Base-by-base conservation (phyloP, 1,284 basidiomycete species). In the Rhodotorula mucilaginosa region DNA sequence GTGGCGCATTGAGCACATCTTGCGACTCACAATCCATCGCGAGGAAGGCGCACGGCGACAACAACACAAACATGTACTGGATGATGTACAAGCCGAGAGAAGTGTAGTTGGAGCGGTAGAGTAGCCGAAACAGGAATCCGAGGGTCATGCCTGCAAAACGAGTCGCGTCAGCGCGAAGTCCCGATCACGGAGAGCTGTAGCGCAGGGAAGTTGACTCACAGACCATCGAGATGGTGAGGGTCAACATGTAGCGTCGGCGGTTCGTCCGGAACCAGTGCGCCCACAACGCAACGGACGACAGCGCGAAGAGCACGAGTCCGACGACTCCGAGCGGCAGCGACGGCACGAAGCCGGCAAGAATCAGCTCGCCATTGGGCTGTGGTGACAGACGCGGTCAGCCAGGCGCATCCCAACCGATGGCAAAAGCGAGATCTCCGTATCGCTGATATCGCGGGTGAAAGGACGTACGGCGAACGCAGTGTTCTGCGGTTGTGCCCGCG, bases 1-100 rank as follows among this genome's bases (percentile, higher is more conserved):
- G 12, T 26, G n/a, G 12, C 54, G 13, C 1, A 26, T 2, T 5
- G 26, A 15, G 6, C 1, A 2, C 2, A 29, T 56, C 13, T 2
- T 2, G 26, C 16, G n/a, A 56, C 54, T 56, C 26, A 56, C 54
- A 77, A 46, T 75, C 69, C 19, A 66, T 61, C 5, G 75, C 75
- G 21, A 77, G 65, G 67, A 76, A 76, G 0, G 72, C 67, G 54
- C 74, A 75, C 4, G 75, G 75, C 34, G 69, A 74, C 3, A 75
- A 44, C 10, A 76, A 67, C 16, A 74, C 31, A 48, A 77, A 70
- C 23, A 74, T 64, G 19, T 69, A 66, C 63, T 61, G 59, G 23
- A 74, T 29, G 7, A 71, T 66, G 52, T 74, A 77, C 6, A 74
- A 16, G 0, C 48, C 65, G 48, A 71, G 51, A 7, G 58, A 34